These are phyloP conservation scores for Ceratobasidium sp. DNA, from an alignment of 1,284 basidiomycete genomes.

Conservation along the genomic window DNA sequence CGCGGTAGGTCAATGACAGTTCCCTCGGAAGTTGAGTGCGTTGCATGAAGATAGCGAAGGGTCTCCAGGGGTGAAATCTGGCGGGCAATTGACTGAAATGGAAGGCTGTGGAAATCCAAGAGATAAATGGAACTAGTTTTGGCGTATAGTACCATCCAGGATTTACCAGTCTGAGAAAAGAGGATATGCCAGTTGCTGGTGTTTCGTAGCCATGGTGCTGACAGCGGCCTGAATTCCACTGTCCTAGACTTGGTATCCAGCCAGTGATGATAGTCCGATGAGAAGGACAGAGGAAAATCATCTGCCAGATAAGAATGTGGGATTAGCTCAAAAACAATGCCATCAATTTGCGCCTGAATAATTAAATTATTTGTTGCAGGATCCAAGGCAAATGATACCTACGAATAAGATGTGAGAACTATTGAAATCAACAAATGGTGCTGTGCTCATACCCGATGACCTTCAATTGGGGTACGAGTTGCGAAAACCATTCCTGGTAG, in stretches of 20 bases:
- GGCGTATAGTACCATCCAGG: background rate
- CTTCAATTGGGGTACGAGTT: background rate
- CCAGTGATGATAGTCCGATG: slow-evolving; percentile 39
- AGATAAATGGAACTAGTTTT: background rate
- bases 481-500: slow-evolving; percentile 16
- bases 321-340: slow-evolving; percentile 6
- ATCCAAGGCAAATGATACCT: slow-evolving; percentile 16
- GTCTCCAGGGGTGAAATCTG: slow-evolving; percentile 28
- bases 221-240: slow-evolving; percentile 24
- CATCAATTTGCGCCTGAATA: background rate
- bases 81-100: background rate
- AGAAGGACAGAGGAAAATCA: slow-evolving; percentile 27
- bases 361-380: background rate
- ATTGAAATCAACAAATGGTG: background rate
- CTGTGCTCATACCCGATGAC: background rate
- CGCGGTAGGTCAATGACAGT: slow-evolving; percentile 43
- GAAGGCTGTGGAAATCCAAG: background rate
- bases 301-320: background rate
- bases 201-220: background rate
- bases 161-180: background rate
- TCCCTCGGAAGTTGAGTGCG: background rate
- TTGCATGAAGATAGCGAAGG: slow-evolving; percentile 9
- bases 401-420: slow-evolving; percentile 31
- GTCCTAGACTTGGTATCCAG: background rate
- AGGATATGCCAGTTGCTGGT: background rate